Evolutionary conservation across 768 basidiomycete genomes (phyloP).

Genomic region (Collybiopsis confluens): DNA sequence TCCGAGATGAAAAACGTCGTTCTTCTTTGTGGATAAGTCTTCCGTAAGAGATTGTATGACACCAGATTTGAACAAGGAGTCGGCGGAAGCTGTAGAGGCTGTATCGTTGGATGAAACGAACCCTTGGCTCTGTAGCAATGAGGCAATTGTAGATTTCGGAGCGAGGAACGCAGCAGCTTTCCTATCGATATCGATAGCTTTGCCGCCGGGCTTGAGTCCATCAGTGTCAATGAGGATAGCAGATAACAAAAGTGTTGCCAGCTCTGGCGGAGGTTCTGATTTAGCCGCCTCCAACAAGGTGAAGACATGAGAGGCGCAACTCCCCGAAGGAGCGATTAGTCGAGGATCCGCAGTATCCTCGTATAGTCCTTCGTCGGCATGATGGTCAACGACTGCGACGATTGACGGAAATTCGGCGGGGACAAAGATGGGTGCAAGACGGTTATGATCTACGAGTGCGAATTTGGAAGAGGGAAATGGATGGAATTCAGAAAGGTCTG

Average conservation of each 20-base stretch:
- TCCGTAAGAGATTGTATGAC: slow-evolving; percentile 46
- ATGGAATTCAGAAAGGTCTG: slow-evolving; percentile 52
- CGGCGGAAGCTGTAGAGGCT: slow-evolving; percentile 14
- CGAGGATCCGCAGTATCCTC: slow-evolving; percentile 60
- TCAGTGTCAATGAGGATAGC: slow-evolving; percentile 86
- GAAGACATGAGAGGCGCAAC: slow-evolving; percentile 65
- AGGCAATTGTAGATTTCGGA: slow-evolving; percentile 45
- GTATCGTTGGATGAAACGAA: slow-evolving; percentile 9
- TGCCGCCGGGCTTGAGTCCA: slow-evolving; percentile 74
- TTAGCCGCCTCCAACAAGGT: slow-evolving; percentile 23
- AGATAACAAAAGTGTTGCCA: slow-evolving; percentile 75
- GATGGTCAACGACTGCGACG: slow-evolving; percentile 91
- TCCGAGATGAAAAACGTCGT: slow-evolving; percentile 59
- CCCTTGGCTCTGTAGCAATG: slow-evolving; percentile 20
- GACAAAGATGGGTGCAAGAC: slow-evolving; percentile 44
- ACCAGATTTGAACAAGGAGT: slow-evolving; percentile 31
- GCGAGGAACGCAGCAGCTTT: slow-evolving; percentile 62
- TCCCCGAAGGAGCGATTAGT: slow-evolving; percentile 66
- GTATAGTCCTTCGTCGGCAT: slow-evolving; percentile 78
- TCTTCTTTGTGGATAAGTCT: slow-evolving; percentile 55
- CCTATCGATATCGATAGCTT: slow-evolving; percentile 64
- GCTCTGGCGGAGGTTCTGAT: slow-evolving; percentile 44
- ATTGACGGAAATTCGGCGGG: slow-evolving; percentile 32
- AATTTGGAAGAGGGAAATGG: slow-evolving; percentile 55
- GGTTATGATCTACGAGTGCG: slow-evolving; percentile 91